These are phyloP conservation scores for Oenanthe javanica DNA, from an alignment of 140 eudicot genomes.

Conservation along the genomic window DNA sequence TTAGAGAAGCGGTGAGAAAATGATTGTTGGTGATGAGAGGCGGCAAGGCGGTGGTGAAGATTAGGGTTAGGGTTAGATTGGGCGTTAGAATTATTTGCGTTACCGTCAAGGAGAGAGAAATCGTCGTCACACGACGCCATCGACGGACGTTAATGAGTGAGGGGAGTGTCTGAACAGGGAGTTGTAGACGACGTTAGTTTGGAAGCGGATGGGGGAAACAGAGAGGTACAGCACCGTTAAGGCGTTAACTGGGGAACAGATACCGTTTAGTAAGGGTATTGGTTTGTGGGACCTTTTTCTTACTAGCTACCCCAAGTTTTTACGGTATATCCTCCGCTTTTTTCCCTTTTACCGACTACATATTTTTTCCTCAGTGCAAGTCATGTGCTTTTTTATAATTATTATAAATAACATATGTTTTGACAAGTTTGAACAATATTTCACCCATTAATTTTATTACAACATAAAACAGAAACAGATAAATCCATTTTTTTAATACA, in stretches of 20 bases:
- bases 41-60: slow-evolving; percentile 22
- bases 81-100: slow-evolving; percentile 19
- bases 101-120: slow-evolving; percentile 66
- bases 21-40: slow-evolving; percentile 25
- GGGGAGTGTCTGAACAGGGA: slow-evolving; percentile 13
- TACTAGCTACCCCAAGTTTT: no score
- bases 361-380: no score
- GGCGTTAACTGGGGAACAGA: slow-evolving; percentile 19
- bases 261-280: slow-evolving; percentile 11
- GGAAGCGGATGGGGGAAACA: neutral
- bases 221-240: slow-evolving; percentile 30
- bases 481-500: no score
- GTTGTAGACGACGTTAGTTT: slow-evolving; percentile 59
- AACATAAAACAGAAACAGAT: no score
- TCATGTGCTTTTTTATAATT: no score
- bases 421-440: no score
- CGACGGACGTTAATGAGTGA: slow-evolving; percentile 56
- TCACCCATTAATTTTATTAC: no score
- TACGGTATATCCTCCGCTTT: no score
- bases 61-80: slow-evolving; percentile 31
- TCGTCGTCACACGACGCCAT: slow-evolving; percentile 96
- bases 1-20: slow-evolving; percentile 23
- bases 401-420: no score
- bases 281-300: neutral
- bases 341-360: no score